Conservation (phyloP, 1,284 basidiomycete genomes). For the Irpex rosettiformis region DNA sequence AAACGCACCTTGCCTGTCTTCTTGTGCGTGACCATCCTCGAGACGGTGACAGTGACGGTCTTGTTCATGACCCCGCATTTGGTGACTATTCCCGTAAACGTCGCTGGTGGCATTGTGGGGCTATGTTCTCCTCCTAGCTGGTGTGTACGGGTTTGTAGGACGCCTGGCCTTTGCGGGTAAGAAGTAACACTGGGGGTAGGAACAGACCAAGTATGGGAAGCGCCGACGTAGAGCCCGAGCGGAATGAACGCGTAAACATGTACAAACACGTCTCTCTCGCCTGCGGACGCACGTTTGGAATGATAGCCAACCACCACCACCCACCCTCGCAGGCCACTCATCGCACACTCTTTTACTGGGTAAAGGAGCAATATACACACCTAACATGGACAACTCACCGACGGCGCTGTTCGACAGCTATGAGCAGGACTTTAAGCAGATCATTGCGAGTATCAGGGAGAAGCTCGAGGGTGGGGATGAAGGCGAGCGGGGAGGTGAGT, state of each 20-base stretch:
- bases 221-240: not conserved
- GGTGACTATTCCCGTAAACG: conserved; percentile 67
- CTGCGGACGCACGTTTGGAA: too few species aligned
- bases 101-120: conserved; percentile 69
- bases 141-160: not conserved
- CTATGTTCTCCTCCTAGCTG: too few species aligned
- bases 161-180: not conserved
- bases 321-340: not conserved
- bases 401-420: conserved; percentile 80
- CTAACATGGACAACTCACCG: conserved; percentile 71
- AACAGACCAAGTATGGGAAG: not conserved
- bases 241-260: not conserved
- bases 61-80: conserved; percentile 80
- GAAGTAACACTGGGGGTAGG: not conserved
- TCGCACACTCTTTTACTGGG: not conserved
- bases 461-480: conserved; percentile 64
- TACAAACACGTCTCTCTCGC: not conserved
- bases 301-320: too few species aligned
- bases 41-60: conserved; percentile 77
- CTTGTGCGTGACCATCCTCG: conserved; percentile 63
- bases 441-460: conserved; percentile 61
- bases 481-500: conserved; percentile 56
- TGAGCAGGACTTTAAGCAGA: conserved; percentile 76
- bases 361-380: not conserved
- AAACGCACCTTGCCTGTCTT: conserved; percentile 67